These are phyloP conservation scores for Lasiodiplodia citricola DNA, from an alignment of 2,329 filamentous ascomycete genomes.

Conservation along the genomic window DNA sequence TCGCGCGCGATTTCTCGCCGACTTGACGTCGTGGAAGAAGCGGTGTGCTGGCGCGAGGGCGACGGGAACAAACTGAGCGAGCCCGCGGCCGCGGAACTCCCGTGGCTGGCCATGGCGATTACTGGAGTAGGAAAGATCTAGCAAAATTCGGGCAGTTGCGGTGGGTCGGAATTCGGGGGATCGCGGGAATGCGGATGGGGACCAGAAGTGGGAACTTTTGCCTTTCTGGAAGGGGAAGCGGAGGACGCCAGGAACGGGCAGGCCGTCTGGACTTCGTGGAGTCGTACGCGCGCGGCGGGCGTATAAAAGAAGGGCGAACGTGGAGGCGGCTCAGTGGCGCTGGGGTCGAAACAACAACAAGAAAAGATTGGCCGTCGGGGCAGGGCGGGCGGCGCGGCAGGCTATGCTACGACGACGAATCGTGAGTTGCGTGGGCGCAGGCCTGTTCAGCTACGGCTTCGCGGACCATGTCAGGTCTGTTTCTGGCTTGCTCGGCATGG, in stretches of 20 bases:
- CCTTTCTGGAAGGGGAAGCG: constrained; percentile 5
- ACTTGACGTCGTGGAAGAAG: constrained; percentile 21
- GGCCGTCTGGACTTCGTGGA: not conserved
- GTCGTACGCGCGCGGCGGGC: constrained; percentile 5
- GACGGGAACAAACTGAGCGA: constrained; percentile 23
- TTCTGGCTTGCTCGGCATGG: constrained; percentile 18
- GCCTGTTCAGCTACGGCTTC: constrained; percentile 15
- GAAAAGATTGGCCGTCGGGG: not conserved
- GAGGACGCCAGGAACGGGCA: not conserved
- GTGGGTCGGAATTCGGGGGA: constrained; percentile 20
- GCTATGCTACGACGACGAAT: not conserved
- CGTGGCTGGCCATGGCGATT: constrained; percentile 9
- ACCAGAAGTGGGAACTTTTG: not conserved
- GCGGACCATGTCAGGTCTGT: constrained; percentile 16
- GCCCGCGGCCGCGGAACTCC: constrained; percentile 11
- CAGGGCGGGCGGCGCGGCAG: not conserved
- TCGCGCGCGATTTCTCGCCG: constrained; percentile 14
- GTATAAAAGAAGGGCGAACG: constrained; percentile 12
- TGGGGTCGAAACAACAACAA: constrained; percentile 2
- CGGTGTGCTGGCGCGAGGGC: constrained; percentile 21
- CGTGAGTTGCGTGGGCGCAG: not conserved
- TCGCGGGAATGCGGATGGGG: constrained; percentile 18
- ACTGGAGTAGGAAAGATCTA: constrained; percentile 9
- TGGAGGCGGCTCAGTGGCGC: constrained; percentile 15
- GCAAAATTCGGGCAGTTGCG: constrained; percentile 4